A percentile compares a stretch with the other conserved stretches of the same genome.
Conservation (phyloP, 768 basidiomycete genomes). For the Lactarius vividus region DNA sequence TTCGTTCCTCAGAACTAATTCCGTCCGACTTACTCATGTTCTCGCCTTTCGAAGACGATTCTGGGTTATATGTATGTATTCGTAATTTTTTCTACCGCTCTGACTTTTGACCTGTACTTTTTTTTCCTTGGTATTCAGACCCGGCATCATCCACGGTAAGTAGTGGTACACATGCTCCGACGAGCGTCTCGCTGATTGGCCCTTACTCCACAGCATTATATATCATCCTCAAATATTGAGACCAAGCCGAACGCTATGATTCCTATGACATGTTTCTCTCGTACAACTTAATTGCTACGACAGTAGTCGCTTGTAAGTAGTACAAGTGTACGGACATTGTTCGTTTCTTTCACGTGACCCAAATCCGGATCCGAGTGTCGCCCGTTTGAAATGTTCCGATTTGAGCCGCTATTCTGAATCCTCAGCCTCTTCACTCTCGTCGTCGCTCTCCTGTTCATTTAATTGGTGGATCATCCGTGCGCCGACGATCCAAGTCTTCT, state of each 20-base stretch:
- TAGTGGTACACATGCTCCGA: conserved; percentile 24
- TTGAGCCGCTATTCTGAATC: conserved; percentile 31
- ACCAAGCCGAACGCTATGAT: not conserved
- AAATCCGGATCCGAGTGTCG: not conserved
- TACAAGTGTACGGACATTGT: not conserved
- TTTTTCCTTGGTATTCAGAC: conserved; percentile 40
- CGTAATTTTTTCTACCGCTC: not conserved
- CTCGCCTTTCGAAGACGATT: conserved; percentile 42
- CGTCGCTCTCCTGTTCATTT: conserved; percentile 67
- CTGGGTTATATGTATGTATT: conserved; percentile 71
- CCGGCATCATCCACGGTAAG: conserved; percentile 72
- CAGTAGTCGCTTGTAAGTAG: not conserved
- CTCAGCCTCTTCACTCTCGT: conserved; percentile 27
- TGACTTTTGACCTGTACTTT: conserved; percentile 22
- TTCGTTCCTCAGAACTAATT: not conserved
- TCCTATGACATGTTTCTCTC: not conserved
- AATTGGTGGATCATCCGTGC: conserved; percentile 78
- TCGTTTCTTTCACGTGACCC: not conserved
- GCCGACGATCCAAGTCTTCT: conserved; percentile 68
- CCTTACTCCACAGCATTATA: conserved; percentile 56
- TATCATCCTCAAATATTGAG: conserved; percentile 75
- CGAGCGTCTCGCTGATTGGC: not conserved
- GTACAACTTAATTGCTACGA: not conserved
- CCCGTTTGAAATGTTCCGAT: conserved; percentile 17
- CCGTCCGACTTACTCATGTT: conserved; percentile 2